Evolutionary conservation across 176 grass and related monocot species (phyloP).

Genomic region (Sorghum bicolor): DNA sequence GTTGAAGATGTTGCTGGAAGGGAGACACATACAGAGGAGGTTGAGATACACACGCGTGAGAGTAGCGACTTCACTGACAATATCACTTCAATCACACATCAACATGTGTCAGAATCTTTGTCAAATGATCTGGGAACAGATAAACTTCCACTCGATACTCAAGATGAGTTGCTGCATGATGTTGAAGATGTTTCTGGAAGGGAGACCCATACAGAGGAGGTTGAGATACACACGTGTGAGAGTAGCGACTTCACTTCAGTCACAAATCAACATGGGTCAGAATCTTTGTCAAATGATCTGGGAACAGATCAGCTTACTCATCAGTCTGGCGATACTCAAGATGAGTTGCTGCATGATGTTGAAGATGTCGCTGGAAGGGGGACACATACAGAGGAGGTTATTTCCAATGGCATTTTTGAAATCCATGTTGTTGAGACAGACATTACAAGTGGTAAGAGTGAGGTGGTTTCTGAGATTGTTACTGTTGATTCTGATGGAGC

Average conservation of each 20-base stretch:
- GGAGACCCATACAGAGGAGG: slow-evolving; percentile 26
- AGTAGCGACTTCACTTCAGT: slow-evolving; percentile 25
- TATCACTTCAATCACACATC: slow-evolving; percentile 14
- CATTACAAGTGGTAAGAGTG: slow-evolving; percentile 21
- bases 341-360: slow-evolving; percentile 16
- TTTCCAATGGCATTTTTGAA: slow-evolving; percentile 42
- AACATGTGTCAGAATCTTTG: slow-evolving; percentile 28
- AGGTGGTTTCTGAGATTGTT: slow-evolving; percentile 26
- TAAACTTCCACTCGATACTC: slow-evolving; percentile 9
- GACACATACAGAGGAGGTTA: slow-evolving; percentile 28
- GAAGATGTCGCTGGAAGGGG: slow-evolving; percentile 19
- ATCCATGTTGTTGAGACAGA: slow-evolving; percentile 29
- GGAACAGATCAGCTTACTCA: slow-evolving; percentile 13
- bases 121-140: slow-evolving; percentile 12
- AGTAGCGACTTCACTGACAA: slow-evolving; percentile 20
- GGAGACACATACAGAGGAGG: slow-evolving; percentile 28
- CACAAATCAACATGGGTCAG: slow-evolving; percentile 11
- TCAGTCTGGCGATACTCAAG: slow-evolving; percentile 22
- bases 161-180: slow-evolving; percentile 12
- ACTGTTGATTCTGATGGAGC: slow-evolving; percentile 24
- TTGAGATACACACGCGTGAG: slow-evolving; percentile 36
- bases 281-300: slow-evolving; percentile 22
- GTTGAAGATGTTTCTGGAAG: slow-evolving; percentile 18
- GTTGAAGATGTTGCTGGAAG: slow-evolving; percentile 18
- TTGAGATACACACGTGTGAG: slow-evolving; percentile 35